phyloP scores from a whole-genome alignment of 2,329 filamentous ascomycete genomes.

The Fusarium sp. region DNA sequence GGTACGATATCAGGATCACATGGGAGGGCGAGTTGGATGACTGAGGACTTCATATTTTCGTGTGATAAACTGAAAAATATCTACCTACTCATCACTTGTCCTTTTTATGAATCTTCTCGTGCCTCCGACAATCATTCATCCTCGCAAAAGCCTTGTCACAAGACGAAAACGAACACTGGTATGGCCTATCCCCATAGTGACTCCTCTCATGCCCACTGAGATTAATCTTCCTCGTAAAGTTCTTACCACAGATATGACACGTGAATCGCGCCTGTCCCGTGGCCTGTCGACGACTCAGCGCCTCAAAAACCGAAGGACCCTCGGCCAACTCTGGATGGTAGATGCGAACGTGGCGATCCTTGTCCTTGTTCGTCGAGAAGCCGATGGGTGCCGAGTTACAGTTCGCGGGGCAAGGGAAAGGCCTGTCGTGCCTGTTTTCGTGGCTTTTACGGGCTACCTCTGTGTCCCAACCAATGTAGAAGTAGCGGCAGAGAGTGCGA shows the following conservation, averaged over 20 bases:
- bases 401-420: slow-evolving; percentile 51
- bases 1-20: neutral
- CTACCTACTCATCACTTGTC: neutral
- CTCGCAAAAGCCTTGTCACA: slow-evolving; percentile 51
- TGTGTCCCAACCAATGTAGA: slow-evolving; percentile 55
- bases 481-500: slow-evolving; percentile 55
- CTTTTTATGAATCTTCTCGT: slow-evolving; percentile 46
- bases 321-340: slow-evolving; percentile 9
- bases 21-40: neutral
- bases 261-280: slow-evolving; percentile 13
- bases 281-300: neutral
- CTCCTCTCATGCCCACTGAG: slow-evolving; percentile 50
- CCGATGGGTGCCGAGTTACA: slow-evolving; percentile 51
- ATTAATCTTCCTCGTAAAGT: slow-evolving; percentile 53
- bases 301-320: neutral
- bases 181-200: slow-evolving; percentile 51
- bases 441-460: slow-evolving; percentile 50
- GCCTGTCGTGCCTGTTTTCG: slow-evolving; percentile 53
- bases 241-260: slow-evolving; percentile 52
- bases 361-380: slow-evolving; percentile 55
- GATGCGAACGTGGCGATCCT: slow-evolving; percentile 40
- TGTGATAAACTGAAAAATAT: too few species aligned
- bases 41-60: neutral
- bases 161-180: slow-evolving; percentile 37
- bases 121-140: slow-evolving; percentile 49